Evolutionary conservation across 2,329 filamentous ascomycete genomes (phyloP).

Genomic region (Fusarium clavum): DNA sequence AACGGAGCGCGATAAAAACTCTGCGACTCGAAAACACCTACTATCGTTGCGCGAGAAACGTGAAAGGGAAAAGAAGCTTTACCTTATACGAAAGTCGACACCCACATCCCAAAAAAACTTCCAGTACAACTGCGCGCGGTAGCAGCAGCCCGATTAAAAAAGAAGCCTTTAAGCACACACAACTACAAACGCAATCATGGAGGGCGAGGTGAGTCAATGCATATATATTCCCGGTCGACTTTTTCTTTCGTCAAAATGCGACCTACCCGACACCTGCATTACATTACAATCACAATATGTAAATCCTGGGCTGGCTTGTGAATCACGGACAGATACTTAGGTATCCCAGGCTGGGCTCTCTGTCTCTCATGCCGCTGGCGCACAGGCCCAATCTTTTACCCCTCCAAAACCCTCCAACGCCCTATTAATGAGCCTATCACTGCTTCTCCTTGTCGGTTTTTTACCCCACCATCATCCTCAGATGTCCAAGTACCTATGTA

Average conservation of each 20-base stretch:
- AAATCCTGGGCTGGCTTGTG: slow-evolving; percentile 12
- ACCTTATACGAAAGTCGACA: slow-evolving; percentile 26
- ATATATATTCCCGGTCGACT: background rate
- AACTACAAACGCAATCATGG: slow-evolving; percentile 33
- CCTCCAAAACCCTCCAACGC: slow-evolving; percentile 41
- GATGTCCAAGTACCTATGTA: slow-evolving; percentile 40
- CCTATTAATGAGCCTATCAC: slow-evolving; percentile 35
- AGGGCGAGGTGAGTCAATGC: slow-evolving; percentile 43
- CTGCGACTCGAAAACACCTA: background rate
- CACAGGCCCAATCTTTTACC: slow-evolving; percentile 38
- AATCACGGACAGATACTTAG: slow-evolving; percentile 20
- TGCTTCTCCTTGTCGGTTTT: slow-evolving; percentile 11
- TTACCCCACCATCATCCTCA: slow-evolving; percentile 28
- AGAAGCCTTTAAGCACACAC: slow-evolving; percentile 22
- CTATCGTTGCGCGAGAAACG: slow-evolving; percentile 10
- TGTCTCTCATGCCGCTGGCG: slow-evolving; percentile 12
- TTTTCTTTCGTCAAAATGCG: background rate
- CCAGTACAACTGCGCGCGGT: slow-evolving; percentile 26
- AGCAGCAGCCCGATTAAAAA: slow-evolving; percentile 14
- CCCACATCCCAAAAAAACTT: slow-evolving; percentile 25
- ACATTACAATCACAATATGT: background rate
- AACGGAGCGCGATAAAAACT: slow-evolving; percentile 10
- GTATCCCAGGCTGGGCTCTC: background rate
- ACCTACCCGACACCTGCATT: background rate
- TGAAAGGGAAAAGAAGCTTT: background rate